A percentile compares a stretch with the other conserved stretches of the same genome.
Evolutionary conservation across 768 basidiomycete genomes (phyloP).

Genomic region (Auriscalpium microsporum): DNA sequence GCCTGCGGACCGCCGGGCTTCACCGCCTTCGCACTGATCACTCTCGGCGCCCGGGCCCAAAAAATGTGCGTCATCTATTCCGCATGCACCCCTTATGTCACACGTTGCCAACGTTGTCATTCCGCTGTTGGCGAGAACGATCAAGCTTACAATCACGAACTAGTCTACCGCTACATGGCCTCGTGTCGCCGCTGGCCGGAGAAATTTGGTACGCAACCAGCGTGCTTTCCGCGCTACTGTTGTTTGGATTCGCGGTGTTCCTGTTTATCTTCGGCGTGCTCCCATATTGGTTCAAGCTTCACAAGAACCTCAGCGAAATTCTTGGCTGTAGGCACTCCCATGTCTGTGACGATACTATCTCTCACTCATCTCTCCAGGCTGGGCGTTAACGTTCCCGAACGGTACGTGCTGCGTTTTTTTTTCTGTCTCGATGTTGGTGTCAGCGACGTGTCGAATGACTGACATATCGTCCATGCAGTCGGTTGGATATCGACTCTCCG

Average conservation of each 20-base stretch:
- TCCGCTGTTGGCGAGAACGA: too few species aligned
- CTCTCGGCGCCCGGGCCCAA: slow-evolving; percentile 30
- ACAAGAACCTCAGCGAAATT: slow-evolving; percentile 37
- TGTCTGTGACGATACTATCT: not conserved
- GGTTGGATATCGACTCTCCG: slow-evolving; percentile 38
- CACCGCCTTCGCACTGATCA: slow-evolving; percentile 39
- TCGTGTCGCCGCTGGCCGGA: slow-evolving; percentile 31
- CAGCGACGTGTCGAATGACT: not conserved
- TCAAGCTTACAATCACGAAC: too few species aligned
- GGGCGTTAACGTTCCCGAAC: slow-evolving; percentile 42
- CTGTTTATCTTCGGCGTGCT: slow-evolving; percentile 37
- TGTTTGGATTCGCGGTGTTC: slow-evolving; percentile 40
- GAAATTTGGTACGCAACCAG: slow-evolving; percentile 38
- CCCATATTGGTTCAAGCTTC: slow-evolving; percentile 42
- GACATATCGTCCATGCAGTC: slow-evolving; percentile 12
- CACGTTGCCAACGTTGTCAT: not conserved
- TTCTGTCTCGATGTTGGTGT: not conserved
- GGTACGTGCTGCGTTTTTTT: slow-evolving; percentile 2
- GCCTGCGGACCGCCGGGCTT: slow-evolving; percentile 42
- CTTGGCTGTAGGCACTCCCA: slow-evolving; percentile 31
- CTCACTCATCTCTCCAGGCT: slow-evolving; percentile 18
- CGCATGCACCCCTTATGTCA: not conserved
- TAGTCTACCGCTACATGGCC: slow-evolving; percentile 27
- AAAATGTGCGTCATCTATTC: slow-evolving; percentile 26
- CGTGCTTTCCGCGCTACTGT: slow-evolving; percentile 30